These are phyloP conservation scores for Monilinia fructicola DNA, from an alignment of 2,329 filamentous ascomycete genomes.

Conservation along the genomic window DNA sequence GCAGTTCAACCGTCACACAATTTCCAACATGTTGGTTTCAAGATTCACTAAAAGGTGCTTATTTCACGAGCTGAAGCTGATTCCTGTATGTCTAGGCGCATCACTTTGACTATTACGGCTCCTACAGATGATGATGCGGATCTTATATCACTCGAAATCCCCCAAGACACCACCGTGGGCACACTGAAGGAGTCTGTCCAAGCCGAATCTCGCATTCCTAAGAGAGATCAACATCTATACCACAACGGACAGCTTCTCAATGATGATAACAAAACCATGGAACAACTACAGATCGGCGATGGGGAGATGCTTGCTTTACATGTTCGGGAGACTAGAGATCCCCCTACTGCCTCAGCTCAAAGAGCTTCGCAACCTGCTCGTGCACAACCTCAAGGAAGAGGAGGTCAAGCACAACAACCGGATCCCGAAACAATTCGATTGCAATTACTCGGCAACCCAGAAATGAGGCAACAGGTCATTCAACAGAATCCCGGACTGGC, in stretches of 20 bases:
- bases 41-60: background rate
- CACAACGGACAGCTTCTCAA: conserved; percentile 81
- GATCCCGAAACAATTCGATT: conserved; percentile 82
- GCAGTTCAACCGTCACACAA: background rate
- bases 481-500: conserved; percentile 75
- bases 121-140: conserved; percentile 63
- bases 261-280: conserved; percentile 77
- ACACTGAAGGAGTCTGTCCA: conserved; percentile 86
- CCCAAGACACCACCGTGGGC: conserved; percentile 76
- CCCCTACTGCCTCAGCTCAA: conserved; percentile 43
- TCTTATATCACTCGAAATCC: conserved; percentile 79
- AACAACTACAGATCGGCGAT: conserved; percentile 76
- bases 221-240: conserved; percentile 77
- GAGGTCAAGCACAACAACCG: conserved; percentile 43
- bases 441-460: conserved; percentile 77
- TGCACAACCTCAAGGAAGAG: conserved; percentile 40
- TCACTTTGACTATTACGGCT: conserved; percentile 82
- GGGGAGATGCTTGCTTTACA: conserved; percentile 92
- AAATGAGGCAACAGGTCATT: conserved; percentile 67
- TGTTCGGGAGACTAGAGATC: conserved; percentile 59
- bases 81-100: conserved; percentile 59
- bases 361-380: conserved; percentile 35
- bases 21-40: conserved; percentile 19
- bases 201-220: conserved; percentile 74
- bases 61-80: conserved; percentile 17